A percentile compares a stretch with the other conserved stretches of the same genome.
These are phyloP conservation scores for Entomortierella beljakovae DNA, from an alignment of 192 early-diverging fungal species.

Conservation along the genomic window DNA sequence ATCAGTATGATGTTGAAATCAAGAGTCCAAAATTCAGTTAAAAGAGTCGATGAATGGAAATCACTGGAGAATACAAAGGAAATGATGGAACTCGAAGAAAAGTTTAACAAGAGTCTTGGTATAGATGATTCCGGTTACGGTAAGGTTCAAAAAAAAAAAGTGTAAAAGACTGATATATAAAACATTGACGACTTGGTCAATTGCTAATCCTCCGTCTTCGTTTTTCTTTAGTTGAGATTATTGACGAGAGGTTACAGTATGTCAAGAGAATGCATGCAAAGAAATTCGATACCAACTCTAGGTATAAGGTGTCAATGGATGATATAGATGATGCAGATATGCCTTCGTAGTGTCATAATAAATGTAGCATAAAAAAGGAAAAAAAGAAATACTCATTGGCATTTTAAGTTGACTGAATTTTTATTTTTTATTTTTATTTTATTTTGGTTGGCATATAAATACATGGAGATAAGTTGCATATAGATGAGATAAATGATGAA, in stretches of 20 bases:
- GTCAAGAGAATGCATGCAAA: conserved; percentile 4
- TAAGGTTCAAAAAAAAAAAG: conserved; percentile 16
- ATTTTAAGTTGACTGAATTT: too few relatives aligned
- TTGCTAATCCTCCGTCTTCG: not conserved
- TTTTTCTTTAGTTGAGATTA: conserved; percentile 8
- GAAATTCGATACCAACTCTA: conserved; percentile 10
- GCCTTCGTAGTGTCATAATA: too few relatives aligned
- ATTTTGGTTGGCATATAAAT: not conserved
- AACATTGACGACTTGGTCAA: too few relatives aligned
- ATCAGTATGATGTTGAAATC: conserved; percentile 65
- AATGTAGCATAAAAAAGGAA: too few relatives aligned
- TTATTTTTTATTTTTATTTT: not conserved
- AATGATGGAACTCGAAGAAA: conserved; percentile 51
- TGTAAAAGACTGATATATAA: too few relatives aligned
- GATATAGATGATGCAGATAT: conserved; percentile 5
- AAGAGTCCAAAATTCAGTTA: conserved; percentile 43
- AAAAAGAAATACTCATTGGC: not conserved
- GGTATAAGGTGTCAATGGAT: not conserved
- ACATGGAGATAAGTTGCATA: not conserved
- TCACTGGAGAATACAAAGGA: conserved; percentile 30
- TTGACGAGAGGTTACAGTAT: conserved; percentile 11
- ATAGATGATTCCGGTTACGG: conserved; percentile 50
- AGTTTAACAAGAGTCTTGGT: conserved; percentile 38
- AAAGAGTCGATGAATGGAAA: conserved; percentile 49
- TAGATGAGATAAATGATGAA: not conserved